These are phyloP conservation scores for Ustilago esculenta DNA, from an alignment of 1,284 basidiomycete genomes.

Conservation along the genomic window DNA sequence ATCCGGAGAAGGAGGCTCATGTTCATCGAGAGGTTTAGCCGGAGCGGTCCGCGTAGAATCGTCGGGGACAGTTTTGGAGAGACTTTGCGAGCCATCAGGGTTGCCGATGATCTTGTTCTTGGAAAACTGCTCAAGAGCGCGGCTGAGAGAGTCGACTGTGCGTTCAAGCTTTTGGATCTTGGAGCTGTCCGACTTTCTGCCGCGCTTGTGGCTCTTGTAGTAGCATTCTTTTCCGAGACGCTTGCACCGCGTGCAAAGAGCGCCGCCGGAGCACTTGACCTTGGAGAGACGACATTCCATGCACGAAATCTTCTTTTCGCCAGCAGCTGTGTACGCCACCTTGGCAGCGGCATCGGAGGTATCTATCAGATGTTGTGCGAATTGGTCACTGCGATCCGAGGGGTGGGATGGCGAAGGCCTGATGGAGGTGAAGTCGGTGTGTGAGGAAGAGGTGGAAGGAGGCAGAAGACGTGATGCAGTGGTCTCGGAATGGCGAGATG, in stretches of 20 bases:
- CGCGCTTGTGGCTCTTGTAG: constrained; percentile 50
- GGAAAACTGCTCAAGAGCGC: constrained; percentile 41
- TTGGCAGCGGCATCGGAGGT: constrained; percentile 5
- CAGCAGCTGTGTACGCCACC: constrained; percentile 4
- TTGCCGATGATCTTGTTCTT: constrained; percentile 21
- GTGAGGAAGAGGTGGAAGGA: background rate
- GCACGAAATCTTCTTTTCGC: constrained; percentile 52
- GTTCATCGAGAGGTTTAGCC: background rate
- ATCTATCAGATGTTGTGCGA: background rate
- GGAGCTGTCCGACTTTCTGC: constrained; percentile 51
- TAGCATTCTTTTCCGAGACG: constrained; percentile 41
- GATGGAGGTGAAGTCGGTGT: constrained; percentile 3
- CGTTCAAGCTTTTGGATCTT: constrained; percentile 51
- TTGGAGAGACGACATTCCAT: constrained; percentile 49
- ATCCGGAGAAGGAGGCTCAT: constrained; percentile 15
- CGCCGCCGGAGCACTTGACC: constrained; percentile 48
- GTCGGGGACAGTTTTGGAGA: background rate
- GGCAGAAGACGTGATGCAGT: constrained; percentile 7
- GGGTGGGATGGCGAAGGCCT: constrained; percentile 4
- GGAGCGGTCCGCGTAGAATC: constrained; percentile 9
- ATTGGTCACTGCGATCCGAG: constrained; percentile 3
- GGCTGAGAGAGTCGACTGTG: constrained; percentile 46
- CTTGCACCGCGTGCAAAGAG: constrained; percentile 43
- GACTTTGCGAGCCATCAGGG: constrained; percentile 5
- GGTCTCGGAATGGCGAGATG: constrained; percentile 3